Conservation (phyloP, 306 rosid species). For the Comarum palustre region DNA sequence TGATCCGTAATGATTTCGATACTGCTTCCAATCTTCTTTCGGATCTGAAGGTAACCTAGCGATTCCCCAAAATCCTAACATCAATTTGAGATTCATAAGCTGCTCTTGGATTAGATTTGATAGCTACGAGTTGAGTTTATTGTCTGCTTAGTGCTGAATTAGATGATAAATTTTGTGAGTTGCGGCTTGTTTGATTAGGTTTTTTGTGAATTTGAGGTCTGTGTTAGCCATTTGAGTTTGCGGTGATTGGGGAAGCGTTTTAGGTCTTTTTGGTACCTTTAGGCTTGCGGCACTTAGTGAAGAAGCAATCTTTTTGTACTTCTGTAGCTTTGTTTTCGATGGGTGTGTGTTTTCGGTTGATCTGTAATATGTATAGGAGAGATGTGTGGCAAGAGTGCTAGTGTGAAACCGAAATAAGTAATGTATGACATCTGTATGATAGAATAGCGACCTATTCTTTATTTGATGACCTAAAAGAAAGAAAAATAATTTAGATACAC, state of each 20-base stretch:
- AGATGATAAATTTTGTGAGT: not conserved
- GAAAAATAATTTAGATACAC: not conserved
- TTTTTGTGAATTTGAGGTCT: not conserved
- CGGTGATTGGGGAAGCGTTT: not conserved
- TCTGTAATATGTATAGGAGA: not conserved
- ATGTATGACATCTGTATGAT: not conserved
- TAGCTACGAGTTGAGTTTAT: not conserved
- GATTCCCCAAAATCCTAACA: slow-evolving; percentile 37
- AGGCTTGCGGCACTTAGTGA: not conserved
- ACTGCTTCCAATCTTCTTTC: slow-evolving; percentile 49
- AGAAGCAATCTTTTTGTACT: not conserved
- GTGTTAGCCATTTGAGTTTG: not conserved
- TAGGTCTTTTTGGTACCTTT: not conserved
- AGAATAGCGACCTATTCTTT: no score
- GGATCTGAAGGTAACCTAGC: slow-evolving; percentile 63
- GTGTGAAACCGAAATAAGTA: not conserved
- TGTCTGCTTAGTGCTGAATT: not conserved
- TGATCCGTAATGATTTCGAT: slow-evolving; percentile 55
- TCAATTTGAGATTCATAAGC: not conserved
- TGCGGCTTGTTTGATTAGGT: slow-evolving; percentile 7
- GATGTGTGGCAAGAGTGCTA: not conserved
- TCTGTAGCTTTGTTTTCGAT: not conserved
- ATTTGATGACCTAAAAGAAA: not conserved
- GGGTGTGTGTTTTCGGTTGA: not conserved
- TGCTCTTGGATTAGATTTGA: not conserved